phyloP scores from a whole-genome alignment of 345 rosid species.

The Eucalyptus regnans region DNA sequence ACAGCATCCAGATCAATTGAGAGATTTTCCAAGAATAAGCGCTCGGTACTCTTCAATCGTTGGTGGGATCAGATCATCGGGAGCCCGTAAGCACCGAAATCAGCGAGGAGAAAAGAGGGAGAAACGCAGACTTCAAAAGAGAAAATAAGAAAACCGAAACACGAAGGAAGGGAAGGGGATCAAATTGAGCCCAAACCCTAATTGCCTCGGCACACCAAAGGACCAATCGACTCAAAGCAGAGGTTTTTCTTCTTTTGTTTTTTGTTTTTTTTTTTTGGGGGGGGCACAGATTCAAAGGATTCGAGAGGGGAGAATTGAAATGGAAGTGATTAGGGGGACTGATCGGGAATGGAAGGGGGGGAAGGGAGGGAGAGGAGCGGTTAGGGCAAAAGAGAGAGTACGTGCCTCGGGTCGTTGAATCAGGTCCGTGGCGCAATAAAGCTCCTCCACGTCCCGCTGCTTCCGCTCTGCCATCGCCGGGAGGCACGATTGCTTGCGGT shows the following conservation, averaged over 20 bases:
- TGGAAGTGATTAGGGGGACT: not conserved
- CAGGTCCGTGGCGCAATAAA: constrained; percentile 19
- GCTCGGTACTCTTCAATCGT: not conserved
- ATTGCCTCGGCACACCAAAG: not conserved
- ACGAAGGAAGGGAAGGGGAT: not conserved
- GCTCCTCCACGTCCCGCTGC: constrained; percentile 16
- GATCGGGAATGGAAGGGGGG: not conserved
- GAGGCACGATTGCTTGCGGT: constrained; percentile 5
- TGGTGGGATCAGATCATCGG: not conserved
- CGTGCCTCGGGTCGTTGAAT: constrained; percentile 40
- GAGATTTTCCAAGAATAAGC: not conserved
- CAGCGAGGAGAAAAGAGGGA: not conserved
- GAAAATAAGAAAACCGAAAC: not conserved
- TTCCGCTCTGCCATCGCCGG: constrained; percentile 18
- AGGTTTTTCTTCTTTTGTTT: not conserved
- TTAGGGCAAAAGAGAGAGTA: not conserved
- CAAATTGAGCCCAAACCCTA: not conserved
- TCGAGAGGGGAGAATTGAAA: not conserved
- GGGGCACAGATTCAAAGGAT: not conserved
- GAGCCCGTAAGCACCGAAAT: not conserved
- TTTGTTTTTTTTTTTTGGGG: too few species aligned
- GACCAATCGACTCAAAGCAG: not conserved
- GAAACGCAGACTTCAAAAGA: not conserved
- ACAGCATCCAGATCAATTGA: not conserved
- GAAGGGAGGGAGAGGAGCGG: not conserved